phyloP scores from a whole-genome alignment of 768 basidiomycete genomes.

The Russula lepida region DNA sequence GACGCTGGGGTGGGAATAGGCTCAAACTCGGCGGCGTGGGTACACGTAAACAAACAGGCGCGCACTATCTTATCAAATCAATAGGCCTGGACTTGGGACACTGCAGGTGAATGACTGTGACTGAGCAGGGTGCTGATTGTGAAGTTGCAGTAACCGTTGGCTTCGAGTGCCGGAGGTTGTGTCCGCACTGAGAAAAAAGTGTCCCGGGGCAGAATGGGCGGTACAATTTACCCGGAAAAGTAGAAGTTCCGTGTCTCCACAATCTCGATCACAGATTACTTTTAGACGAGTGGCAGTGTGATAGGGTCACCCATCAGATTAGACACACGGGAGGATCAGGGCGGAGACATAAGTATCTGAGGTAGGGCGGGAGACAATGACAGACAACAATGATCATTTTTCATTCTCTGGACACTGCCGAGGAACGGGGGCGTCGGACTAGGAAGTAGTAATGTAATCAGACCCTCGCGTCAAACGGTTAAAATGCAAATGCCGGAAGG shows the following conservation, averaged over 20 bases:
- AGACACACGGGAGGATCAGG: neutral
- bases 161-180: neutral
- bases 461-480: constrained; percentile 12
- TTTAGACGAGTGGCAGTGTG: constrained; percentile 15
- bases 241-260: neutral
- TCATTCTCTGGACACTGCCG: neutral
- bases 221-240: neutral
- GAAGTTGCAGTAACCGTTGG: neutral
- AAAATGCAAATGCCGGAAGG: constrained; percentile 15
- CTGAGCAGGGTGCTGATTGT: constrained; percentile 4
- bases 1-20: constrained; percentile 18
- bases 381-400: neutral
- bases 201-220: neutral
- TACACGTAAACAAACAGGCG: constrained; percentile 18
- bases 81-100: constrained; percentile 1
- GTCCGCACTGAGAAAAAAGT: neutral
- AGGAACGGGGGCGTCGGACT: constrained; percentile 9
- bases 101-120: constrained; percentile 4
- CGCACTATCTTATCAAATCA: constrained; percentile 19
- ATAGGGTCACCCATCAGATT: constrained; percentile 1
- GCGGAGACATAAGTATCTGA: neutral
- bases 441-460: neutral
- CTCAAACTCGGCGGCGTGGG: neutral
- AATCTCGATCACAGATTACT: constrained; percentile 11
- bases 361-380: neutral